A percentile compares a stretch with the other conserved stretches of the same genome.
Conservation (phyloP, 106 monocot genomes). For the Dendrobium nobile region DNA sequence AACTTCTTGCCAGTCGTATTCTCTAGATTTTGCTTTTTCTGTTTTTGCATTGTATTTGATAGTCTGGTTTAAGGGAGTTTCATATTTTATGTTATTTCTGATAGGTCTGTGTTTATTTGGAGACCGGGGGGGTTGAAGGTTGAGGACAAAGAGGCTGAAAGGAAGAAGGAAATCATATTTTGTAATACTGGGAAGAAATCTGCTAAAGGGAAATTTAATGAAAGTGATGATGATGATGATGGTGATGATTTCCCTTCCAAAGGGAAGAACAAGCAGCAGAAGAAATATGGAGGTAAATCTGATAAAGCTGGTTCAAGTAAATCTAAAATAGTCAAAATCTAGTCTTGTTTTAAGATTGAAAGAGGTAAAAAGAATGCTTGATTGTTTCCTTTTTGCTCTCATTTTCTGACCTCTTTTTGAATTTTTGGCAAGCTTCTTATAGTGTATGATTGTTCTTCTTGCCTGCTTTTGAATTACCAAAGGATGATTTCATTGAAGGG, state of each 20-base stretch:
- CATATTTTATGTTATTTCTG: neutral
- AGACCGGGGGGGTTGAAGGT: slow-evolving; percentile 22
- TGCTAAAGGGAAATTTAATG: slow-evolving; percentile 18
- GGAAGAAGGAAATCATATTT: slow-evolving; percentile 39
- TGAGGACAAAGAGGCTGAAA: slow-evolving; percentile 8
- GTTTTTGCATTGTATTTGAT: neutral
- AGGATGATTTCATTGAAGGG: neutral
- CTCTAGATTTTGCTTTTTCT: too few species aligned
- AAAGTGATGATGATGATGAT: slow-evolving; percentile 29
- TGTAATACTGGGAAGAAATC: slow-evolving; percentile 35
- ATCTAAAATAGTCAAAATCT: slow-evolving; percentile 14
- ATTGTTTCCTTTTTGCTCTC: neutral
- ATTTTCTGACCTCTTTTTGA: neutral
- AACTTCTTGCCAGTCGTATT: too few species aligned
- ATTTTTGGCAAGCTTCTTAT: neutral
- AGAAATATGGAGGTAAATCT: slow-evolving; percentile 19
- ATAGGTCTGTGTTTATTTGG: slow-evolving; percentile 69
- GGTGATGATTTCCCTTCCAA: slow-evolving; percentile 17
- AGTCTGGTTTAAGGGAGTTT: neutral
- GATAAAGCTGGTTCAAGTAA: neutral
- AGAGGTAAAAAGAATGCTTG: neutral
- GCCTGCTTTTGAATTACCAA: neutral
- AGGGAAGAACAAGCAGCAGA: slow-evolving; percentile 31
- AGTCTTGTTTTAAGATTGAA: neutral
- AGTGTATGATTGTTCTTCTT: neutral